phyloP scores from a whole-genome alignment of 2,329 filamentous ascomycete genomes.

The Botrytis tulipae region DNA sequence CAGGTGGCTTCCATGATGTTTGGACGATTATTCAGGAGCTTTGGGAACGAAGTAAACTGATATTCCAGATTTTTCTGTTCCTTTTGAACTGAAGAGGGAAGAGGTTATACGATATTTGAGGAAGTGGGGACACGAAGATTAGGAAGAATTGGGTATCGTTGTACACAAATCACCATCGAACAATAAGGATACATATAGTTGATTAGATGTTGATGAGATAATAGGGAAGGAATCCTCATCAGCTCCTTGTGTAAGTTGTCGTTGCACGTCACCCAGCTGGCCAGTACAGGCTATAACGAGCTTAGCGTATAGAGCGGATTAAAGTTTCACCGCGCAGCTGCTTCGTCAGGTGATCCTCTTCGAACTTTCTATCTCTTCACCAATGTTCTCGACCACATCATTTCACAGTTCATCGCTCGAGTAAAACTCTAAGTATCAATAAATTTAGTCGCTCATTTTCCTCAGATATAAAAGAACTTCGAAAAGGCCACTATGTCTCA shows the following conservation, averaged over 20 bases:
- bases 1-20: not conserved
- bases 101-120: not conserved
- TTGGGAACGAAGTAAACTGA: not conserved
- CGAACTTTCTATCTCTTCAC: not conserved
- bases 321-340: not conserved
- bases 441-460: slow-evolving; percentile 34
- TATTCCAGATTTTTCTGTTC: not conserved
- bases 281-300: too few species aligned
- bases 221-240: not conserved
- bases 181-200: not conserved
- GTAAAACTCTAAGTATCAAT: too few species aligned
- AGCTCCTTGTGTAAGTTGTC: not conserved
- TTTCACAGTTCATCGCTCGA: not conserved
- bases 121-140: not conserved
- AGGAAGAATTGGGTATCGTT: not conserved
- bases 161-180: not conserved
- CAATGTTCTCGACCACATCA: not conserved
- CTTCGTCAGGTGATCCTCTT: slow-evolving; percentile 2
- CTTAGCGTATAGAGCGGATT: not conserved
- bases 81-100: not conserved
- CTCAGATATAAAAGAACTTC: slow-evolving; percentile 41
- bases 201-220: not conserved
- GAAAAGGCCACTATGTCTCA: slow-evolving; percentile 42
- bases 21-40: fast-evolving
- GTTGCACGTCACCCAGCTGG: not conserved